Evolutionary conservation across 192 early-diverging fungal genomes (phyloP).

Genomic region (Chytriomyces sp.): DNA sequence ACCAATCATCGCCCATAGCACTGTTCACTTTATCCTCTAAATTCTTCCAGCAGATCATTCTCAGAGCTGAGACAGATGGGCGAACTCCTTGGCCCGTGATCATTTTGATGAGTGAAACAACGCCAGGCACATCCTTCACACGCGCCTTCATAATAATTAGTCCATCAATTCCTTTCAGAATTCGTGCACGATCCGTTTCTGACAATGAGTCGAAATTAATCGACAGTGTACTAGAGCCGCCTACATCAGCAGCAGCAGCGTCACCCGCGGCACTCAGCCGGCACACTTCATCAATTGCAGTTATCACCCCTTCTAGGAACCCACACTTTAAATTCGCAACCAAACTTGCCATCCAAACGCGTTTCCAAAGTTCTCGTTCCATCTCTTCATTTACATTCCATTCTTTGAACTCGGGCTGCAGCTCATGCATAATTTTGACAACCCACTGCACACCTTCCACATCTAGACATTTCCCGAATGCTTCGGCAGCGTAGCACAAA

Average conservation of each 20-base stretch:
- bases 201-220: not conserved
- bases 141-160: conserved; percentile 5
- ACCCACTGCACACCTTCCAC: conserved; percentile 19
- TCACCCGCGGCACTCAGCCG: too few species aligned
- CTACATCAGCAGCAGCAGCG: not conserved
- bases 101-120: not conserved
- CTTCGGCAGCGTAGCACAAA: conserved; percentile 1
- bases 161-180: conserved; percentile 10
- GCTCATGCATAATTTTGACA: not conserved
- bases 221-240: not conserved
- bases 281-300: conserved; percentile 2
- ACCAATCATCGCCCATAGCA: not conserved
- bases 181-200: not conserved
- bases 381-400: not conserved
- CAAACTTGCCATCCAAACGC: conserved; percentile 19
- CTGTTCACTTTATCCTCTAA: conserved; percentile 4
- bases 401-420: not conserved
- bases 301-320: not conserved
- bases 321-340: not conserved
- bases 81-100: not conserved
- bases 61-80: not conserved
- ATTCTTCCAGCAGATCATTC: not conserved
- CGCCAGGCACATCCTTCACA: not conserved
- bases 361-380: not conserved
- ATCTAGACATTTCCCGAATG: not conserved